Percentiles rank a stretch among this genome's conserved stretches.
Evolutionary conservation across 1,284 basidiomycete species (phyloP).

Genomic region (Amylostereum areolatum): DNA sequence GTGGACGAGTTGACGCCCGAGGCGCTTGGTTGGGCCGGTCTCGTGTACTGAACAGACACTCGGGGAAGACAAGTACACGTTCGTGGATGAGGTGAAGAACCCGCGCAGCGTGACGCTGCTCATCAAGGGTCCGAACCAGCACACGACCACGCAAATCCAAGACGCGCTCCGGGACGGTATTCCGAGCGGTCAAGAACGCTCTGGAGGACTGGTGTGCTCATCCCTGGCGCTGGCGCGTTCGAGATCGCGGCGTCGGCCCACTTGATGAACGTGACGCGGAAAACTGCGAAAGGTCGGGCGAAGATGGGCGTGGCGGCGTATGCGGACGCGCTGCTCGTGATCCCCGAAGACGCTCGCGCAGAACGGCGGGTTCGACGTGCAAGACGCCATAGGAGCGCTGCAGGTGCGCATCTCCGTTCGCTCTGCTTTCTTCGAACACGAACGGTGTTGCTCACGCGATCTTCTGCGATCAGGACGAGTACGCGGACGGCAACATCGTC

Average conservation of each 20-base stretch:
- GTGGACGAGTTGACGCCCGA: slow-evolving; percentile 94
- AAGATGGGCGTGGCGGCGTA: slow-evolving; percentile 99
- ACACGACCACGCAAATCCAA: slow-evolving; percentile 95
- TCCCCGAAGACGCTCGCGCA: slow-evolving; percentile 96
- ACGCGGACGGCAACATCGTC: slow-evolving; percentile 85
- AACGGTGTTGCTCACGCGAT: slow-evolving; percentile 11
- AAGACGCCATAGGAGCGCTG: slow-evolving; percentile 88
- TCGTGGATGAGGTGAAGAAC: slow-evolving; percentile 93
- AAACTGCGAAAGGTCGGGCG: slow-evolving; percentile 87
- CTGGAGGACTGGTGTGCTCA: slow-evolving; percentile 85
- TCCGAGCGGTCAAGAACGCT: slow-evolving; percentile 95
- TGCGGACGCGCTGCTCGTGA: slow-evolving; percentile 90
- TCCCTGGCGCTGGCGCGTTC: slow-evolving; percentile 97
- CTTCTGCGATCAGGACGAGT: slow-evolving; percentile 66
- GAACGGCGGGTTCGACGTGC: slow-evolving; percentile 97
- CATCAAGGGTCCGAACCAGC: slow-evolving; percentile 97
- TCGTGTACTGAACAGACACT: slow-evolving; percentile 99
- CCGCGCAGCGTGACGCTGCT: slow-evolving; percentile 97
- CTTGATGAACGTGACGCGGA: slow-evolving; percentile 77
- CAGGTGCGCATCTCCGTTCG: slow-evolving; percentile 47
- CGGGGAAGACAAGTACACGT: slow-evolving; percentile 98
- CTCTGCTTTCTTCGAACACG: slow-evolving; percentile 4
- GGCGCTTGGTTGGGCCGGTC: slow-evolving; percentile 92
- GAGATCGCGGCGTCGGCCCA: slow-evolving; percentile 92
- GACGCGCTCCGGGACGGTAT: slow-evolving; percentile 95